These are phyloP conservation scores for Aureococcus anophagefferens DNA, from an alignment of 108 stramenopile genomes.

Conservation along the genomic window DNA sequence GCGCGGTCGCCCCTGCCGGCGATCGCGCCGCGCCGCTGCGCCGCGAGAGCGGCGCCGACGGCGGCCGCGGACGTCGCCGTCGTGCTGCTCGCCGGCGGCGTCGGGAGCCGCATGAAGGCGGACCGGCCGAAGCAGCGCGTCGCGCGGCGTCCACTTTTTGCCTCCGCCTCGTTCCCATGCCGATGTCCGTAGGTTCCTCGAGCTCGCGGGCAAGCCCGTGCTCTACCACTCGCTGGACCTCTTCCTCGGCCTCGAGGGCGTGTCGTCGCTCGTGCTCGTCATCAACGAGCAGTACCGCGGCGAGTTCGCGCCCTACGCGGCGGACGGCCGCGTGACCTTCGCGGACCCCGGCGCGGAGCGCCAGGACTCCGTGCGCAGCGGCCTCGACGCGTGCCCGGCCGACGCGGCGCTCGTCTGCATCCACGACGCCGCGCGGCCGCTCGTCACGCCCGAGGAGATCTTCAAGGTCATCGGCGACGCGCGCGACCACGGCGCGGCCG, in stretches of 20 bases:
- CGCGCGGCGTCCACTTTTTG: no score
- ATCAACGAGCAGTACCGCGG: constrained; percentile 75
- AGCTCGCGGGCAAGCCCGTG: constrained; percentile 60
- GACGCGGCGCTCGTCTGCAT: constrained; percentile 53
- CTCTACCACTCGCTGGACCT: constrained; percentile 78
- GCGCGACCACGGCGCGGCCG: constrained; percentile 68
- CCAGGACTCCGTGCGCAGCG: constrained; percentile 84
- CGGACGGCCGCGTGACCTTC: constrained; percentile 55
- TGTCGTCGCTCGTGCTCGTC: constrained; percentile 69
- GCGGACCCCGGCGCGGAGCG: constrained; percentile 83
- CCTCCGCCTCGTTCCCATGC: no score
- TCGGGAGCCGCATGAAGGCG: constrained; percentile 84
- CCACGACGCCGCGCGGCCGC: constrained; percentile 81
- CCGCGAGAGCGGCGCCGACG: no score
- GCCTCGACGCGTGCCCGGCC: constrained; percentile 38
- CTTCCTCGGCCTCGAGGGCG: constrained; percentile 51
- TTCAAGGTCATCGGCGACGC: constrained; percentile 61
- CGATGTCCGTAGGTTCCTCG: no score
- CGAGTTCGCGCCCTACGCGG: constrained; percentile 61
- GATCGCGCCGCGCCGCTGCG: no score
- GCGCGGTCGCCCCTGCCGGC: no score
- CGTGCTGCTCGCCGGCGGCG: constrained; percentile 80
- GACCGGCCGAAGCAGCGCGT: constrained; percentile 83
- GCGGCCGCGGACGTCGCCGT: constrained; percentile 58
- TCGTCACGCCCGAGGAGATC: constrained; percentile 73